Evolutionary conservation across 2,329 filamentous ascomycete genomes (phyloP).

Genomic region (Pseudogymnoascus sp.): DNA sequence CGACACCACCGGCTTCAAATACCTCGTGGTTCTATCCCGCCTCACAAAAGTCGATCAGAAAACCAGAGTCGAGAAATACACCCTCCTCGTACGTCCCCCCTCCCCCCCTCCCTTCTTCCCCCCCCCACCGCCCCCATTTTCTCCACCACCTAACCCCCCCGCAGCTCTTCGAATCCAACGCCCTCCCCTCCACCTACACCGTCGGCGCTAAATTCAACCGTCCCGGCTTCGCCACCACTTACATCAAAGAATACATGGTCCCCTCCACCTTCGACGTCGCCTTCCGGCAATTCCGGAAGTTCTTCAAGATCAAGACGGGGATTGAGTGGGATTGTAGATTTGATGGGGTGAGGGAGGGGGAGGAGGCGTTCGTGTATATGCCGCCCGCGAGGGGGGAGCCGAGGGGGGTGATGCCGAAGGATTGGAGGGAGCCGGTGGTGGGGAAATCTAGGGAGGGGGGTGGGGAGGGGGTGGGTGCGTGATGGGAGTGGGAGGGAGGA

Average conservation of each 20-base stretch:
- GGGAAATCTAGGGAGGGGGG: background rate
- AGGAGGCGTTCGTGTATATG: background rate
- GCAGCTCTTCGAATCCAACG: constrained; percentile 62
- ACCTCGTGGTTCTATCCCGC: constrained; percentile 53
- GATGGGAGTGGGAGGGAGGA: too few relatives aligned
- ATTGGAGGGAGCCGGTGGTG: background rate
- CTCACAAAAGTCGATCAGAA: constrained; percentile 32
- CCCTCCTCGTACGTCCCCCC: constrained; percentile 44
- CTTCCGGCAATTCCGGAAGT: constrained; percentile 42
- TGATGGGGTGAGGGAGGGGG: constrained; percentile 9
- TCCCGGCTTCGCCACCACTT: constrained; percentile 22
- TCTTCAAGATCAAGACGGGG: constrained; percentile 51
- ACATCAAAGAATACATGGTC: constrained; percentile 29
- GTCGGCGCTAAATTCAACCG: constrained; percentile 42
- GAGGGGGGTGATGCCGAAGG: background rate
- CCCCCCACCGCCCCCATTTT: background rate
- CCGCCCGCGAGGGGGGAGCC: background rate
- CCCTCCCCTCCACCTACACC: constrained; percentile 50
- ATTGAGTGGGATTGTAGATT: constrained; percentile 49
- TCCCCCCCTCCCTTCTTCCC: background rate
- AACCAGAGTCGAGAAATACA: constrained; percentile 48
- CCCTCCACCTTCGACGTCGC: constrained; percentile 37
- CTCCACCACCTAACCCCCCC: background rate
- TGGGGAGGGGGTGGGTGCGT: too few relatives aligned
- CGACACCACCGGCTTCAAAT: constrained; percentile 54